These are phyloP conservation scores for Neospora caninum DNA, from an alignment of 169 alveolate genomes.

Conservation along the genomic window DNA sequence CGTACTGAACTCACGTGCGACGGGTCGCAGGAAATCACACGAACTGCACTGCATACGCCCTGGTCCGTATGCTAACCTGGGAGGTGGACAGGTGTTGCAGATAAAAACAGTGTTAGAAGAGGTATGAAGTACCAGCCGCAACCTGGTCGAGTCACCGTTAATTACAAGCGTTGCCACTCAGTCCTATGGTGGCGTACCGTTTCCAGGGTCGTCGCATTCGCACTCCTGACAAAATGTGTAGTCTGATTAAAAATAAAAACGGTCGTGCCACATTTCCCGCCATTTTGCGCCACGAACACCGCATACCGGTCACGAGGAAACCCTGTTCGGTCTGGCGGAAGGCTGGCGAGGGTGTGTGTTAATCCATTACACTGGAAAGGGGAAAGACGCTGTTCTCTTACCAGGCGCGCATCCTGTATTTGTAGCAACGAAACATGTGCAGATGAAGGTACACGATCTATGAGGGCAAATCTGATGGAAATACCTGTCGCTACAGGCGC, in stretches of 20 bases:
- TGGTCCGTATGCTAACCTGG: conserved; percentile 64
- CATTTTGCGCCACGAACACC: neutral
- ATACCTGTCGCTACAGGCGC: conserved; percentile 63
- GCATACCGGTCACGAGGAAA: conserved; percentile 52
- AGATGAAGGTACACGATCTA: neutral
- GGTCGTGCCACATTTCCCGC: no score
- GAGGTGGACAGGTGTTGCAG: no score
- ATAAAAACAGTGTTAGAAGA: neutral
- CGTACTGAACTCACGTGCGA: conserved; percentile 36
- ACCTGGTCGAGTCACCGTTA: neutral
- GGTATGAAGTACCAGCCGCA: conserved; percentile 54
- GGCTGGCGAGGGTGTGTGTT: neutral
- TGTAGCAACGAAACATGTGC: no score
- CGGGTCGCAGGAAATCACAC: conserved; percentile 53
- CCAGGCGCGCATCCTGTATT: conserved; percentile 45
- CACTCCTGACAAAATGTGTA: conserved; percentile 62
- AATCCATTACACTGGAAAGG: neutral
- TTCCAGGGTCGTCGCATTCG: conserved; percentile 53
- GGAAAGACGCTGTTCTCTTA: neutral
- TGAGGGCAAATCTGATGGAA: neutral
- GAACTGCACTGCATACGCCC: conserved; percentile 67
- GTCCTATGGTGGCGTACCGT: conserved; percentile 20
- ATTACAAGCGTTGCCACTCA: neutral
- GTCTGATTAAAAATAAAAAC: neutral
- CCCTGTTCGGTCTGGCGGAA: conserved; percentile 66